A percentile compares a stretch with the other conserved stretches of the same genome.
These are phyloP conservation scores for Ogataea neopini DNA, from an alignment of 805 yeast genomes.

Conservation along the genomic window DNA sequence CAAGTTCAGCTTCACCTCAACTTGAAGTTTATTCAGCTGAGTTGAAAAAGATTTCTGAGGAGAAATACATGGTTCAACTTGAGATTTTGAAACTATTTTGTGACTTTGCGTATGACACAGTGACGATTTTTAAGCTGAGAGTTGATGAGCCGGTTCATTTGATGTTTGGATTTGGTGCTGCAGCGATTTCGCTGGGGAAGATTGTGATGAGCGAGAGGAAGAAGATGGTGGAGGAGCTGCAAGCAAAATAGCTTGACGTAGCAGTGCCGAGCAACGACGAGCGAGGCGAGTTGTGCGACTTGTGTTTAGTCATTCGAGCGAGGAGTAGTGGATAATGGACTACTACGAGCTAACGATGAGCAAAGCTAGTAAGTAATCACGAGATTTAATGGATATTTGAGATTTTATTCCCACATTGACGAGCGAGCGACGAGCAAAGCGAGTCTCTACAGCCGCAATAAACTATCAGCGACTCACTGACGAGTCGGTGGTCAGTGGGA, in stretches of 20 bases:
- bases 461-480: background rate
- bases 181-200: conserved; percentile 32
- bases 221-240: conserved; percentile 12
- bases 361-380: too few relatives aligned
- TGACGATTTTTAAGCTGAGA: conserved; percentile 45
- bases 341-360: too few relatives aligned
- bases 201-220: conserved; percentile 31
- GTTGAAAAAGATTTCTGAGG: conserved; percentile 36
- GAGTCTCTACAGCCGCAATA: background rate
- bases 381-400: too few relatives aligned
- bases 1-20: conserved; percentile 14
- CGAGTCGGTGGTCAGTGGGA: too few relatives aligned
- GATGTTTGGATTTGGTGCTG: conserved; percentile 36
- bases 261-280: background rate
- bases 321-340: too few relatives aligned
- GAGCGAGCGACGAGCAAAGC: background rate
- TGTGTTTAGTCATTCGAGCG: too few relatives aligned
- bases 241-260: conserved; percentile 10
- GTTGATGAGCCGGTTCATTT: conserved; percentile 32
- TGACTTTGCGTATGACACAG: conserved; percentile 50
- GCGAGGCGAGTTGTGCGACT: too few relatives aligned
- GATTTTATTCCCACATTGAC: too few relatives aligned
- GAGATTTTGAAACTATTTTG: conserved; percentile 45
- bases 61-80: conserved; percentile 38
- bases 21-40: conserved; percentile 24